Base-by-base conservation (phyloP, 805 yeast species). In the Scheffersomyces lignosus region DNA sequence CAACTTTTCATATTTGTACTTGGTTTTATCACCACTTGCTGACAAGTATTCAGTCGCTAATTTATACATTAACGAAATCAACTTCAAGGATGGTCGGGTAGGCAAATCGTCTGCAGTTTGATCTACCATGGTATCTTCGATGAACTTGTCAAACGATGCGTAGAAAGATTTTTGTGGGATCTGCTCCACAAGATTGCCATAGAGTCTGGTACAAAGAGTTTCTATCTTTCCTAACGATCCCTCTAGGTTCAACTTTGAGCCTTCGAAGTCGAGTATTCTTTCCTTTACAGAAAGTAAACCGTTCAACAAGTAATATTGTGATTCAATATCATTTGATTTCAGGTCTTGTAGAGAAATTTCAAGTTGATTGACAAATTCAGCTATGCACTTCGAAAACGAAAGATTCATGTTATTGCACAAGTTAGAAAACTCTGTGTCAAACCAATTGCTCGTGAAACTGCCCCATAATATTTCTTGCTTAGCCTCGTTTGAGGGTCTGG, bases 41-140 rank as follows among this genome's bases (percentile, higher is more conserved):
- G 32, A 9, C 5, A 36, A n/a, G 15, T 31, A 28, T 12, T 9
- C n/a, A 4, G 40, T 36, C 1, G 55, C 36, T 17, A 60, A 34
- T 22, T 51, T 37, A 37, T 37, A 58, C 40, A 62, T 32, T 13
- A 45, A 29, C 1, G 56, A 35, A 5, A 50, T 34, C 7, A 62
- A 33, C 20, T 39, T 41, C 16, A 60, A 34, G 4, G 56, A 44
- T 1, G 56, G 56, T 16, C 53, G 33, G n/a, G 37, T 31, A 4
- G 41, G 36, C 12, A 37, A 26, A n/a, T 33, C 40, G 5, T 15
- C 20, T 25, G 23, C 31, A 15, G 14, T 28, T 3, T 25, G 12
- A 22, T 28, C 33, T 27, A 30, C 38, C 12, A 18, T 30, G 10
- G 15, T 20, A 5, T 13, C 18, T 15, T 36, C 36, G 15, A 15